phyloP scores from a whole-genome alignment of 192 early-diverging fungal genomes.

The Thamnidium elegans region DNA sequence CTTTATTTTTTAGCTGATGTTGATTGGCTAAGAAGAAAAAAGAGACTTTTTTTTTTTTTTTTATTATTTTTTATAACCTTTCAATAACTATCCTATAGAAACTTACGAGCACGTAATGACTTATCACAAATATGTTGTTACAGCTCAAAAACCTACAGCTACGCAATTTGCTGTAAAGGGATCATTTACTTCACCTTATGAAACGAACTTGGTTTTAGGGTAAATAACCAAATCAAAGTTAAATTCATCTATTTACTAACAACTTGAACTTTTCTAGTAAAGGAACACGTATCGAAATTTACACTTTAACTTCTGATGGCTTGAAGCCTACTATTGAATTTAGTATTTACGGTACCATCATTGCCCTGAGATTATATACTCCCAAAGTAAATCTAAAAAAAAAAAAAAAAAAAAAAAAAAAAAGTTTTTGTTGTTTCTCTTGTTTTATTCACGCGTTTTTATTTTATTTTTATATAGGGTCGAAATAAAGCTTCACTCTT shows the following conservation, averaged over 20 bases:
- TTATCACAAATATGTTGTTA: slow-evolving; percentile 72
- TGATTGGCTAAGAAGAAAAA: no score
- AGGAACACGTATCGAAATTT: slow-evolving; percentile 63
- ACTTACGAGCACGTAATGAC: slow-evolving; percentile 23
- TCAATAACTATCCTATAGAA: no score
- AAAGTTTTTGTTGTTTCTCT: background rate
- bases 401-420: background rate
- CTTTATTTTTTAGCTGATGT: no score
- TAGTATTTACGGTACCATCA: slow-evolving; percentile 69
- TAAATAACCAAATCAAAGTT: slow-evolving; percentile 30
- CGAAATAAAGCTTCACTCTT: slow-evolving; percentile 62
- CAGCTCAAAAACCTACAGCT: slow-evolving; percentile 80
- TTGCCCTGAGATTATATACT: slow-evolving; percentile 49
- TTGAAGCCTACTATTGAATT: slow-evolving; percentile 61
- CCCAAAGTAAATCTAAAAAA: slow-evolving; percentile 21
- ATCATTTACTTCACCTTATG: slow-evolving; percentile 61
- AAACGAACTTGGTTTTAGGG: slow-evolving; percentile 75
- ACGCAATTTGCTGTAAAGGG: slow-evolving; percentile 67
- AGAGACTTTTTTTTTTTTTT: no score
- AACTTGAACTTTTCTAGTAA: slow-evolving; percentile 40
- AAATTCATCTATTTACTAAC: background rate
- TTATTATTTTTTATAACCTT: no score
- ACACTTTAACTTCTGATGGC: slow-evolving; percentile 41
- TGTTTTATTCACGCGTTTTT: slow-evolving; percentile 3
- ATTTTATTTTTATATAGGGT: slow-evolving; percentile 33